Evolutionary conservation across 1,284 basidiomycete species (phyloP).

Genomic region (Entoloma clypeatum): DNA sequence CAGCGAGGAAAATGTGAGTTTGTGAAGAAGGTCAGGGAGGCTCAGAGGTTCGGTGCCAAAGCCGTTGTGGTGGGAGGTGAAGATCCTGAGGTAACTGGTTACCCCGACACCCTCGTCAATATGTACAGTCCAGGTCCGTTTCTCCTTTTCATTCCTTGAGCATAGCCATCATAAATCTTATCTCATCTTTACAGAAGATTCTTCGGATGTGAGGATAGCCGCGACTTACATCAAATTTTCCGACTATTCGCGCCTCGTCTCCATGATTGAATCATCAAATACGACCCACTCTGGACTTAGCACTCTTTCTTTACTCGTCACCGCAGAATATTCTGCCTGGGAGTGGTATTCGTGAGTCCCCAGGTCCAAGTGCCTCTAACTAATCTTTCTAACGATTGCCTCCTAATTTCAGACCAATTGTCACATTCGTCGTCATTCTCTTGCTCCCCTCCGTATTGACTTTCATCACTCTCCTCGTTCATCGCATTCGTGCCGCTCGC

Average conservation of each 20-base stretch:
- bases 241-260: slow-evolving; percentile 58
- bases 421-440: slow-evolving; percentile 76
- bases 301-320: slow-evolving; percentile 72
- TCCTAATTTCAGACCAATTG: slow-evolving; percentile 54
- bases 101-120: slow-evolving; percentile 77
- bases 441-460: slow-evolving; percentile 79
- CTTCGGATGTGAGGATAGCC: slow-evolving; percentile 67
- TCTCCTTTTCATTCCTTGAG: slow-evolving; percentile 1
- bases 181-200: slow-evolving; percentile 48
- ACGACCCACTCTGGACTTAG: slow-evolving; percentile 71
- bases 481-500: slow-evolving; percentile 72
- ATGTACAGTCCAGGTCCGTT: slow-evolving; percentile 83
- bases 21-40: slow-evolving; percentile 79
- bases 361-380: slow-evolving; percentile 7
- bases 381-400: slow-evolving; percentile 6
- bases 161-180: slow-evolving; percentile 3
- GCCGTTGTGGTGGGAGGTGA: slow-evolving; percentile 88
- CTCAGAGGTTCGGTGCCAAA: slow-evolving; percentile 78
- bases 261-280: slow-evolving; percentile 63
- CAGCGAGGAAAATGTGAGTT: slow-evolving; percentile 87
- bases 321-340: slow-evolving; percentile 76
- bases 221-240: slow-evolving; percentile 73
- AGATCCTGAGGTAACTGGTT: slow-evolving; percentile 58
- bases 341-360: slow-evolving; percentile 79
- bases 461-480: slow-evolving; percentile 75